These are phyloP conservation scores for Aureobasidium sp. DNA, from an alignment of 2,329 filamentous ascomycete genomes.

Conservation along the genomic window DNA sequence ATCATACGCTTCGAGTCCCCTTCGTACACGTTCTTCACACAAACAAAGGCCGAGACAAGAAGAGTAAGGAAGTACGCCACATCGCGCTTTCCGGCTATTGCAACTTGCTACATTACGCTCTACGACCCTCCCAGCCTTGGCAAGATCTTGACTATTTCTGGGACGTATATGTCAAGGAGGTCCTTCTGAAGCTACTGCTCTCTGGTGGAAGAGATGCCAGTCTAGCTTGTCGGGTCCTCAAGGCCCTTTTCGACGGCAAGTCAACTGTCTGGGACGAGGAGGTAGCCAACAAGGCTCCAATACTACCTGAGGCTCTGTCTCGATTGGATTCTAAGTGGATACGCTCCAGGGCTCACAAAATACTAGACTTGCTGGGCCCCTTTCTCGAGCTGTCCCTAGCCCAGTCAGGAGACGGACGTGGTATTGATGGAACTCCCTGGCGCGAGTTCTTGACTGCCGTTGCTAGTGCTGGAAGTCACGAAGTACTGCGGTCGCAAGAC, in stretches of 20 bases:
- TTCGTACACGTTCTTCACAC: constrained; percentile 54
- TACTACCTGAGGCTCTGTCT: constrained; percentile 67
- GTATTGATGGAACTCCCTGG: constrained; percentile 23
- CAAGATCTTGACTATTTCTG: constrained; percentile 68
- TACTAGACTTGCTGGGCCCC: constrained; percentile 55
- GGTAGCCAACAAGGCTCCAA: constrained; percentile 48
- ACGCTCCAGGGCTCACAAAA: constrained; percentile 56
- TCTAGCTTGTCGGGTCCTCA: constrained; percentile 60
- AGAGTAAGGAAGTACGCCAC: constrained; percentile 38
- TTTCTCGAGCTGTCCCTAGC: constrained; percentile 45
- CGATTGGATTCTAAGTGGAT: constrained; percentile 81
- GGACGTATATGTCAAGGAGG: constrained; percentile 61
- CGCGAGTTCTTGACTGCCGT: constrained; percentile 52
- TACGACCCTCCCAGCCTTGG: constrained; percentile 60
- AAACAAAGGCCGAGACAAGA: constrained; percentile 51
- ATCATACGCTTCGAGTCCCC: constrained; percentile 60
- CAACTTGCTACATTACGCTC: constrained; percentile 73
- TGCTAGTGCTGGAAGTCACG: constrained; percentile 64
- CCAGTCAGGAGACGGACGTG: constrained; percentile 20
- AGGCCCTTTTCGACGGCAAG: constrained; percentile 58
- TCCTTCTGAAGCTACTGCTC: constrained; percentile 53
- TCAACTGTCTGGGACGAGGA: constrained; percentile 63
- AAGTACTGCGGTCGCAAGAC: constrained; percentile 81
- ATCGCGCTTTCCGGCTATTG: constrained; percentile 65
- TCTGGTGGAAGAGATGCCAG: constrained; percentile 44